Evolutionary conservation across 208 protist species (phyloP).

Genomic region (Trypanosoma caninum): DNA sequence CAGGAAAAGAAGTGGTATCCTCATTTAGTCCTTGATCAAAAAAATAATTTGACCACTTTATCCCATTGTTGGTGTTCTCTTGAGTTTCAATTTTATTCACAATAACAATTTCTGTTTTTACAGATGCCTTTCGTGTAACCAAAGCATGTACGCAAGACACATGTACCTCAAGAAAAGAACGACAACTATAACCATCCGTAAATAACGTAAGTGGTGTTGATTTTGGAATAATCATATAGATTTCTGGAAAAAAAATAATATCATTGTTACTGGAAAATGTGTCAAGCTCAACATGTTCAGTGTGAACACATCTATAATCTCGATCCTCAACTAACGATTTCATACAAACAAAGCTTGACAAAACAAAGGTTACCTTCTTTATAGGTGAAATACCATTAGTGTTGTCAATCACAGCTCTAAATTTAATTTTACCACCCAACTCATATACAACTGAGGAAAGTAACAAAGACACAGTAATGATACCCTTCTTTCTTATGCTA

Average conservation of each 20-base stretch:
- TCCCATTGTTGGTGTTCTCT: no score
- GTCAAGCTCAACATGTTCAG: constrained; percentile 39
- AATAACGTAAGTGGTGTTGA: constrained; percentile 50
- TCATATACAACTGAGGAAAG: constrained; percentile 23
- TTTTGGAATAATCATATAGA: constrained; percentile 33
- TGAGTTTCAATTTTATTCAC: no score
- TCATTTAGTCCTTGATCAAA: no score
- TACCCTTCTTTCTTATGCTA: constrained; percentile 23
- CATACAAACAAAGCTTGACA: constrained; percentile 46
- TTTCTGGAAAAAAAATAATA: constrained; percentile 22
- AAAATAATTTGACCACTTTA: no score
- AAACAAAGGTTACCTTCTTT: constrained; percentile 37
- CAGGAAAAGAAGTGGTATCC: no score
- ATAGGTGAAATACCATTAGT: constrained; percentile 41
- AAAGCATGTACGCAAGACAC: constrained; percentile 4
- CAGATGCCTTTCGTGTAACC: no score
- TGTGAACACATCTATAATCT: constrained; percentile 18
- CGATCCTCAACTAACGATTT: constrained; percentile 32
- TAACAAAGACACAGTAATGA: constrained; percentile 12
- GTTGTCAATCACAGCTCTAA: constrained; percentile 51
- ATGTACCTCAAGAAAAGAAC: constrained; percentile 51
- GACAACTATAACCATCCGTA: constrained; percentile 39
- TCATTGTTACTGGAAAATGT: constrained; percentile 14
- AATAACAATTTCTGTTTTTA: no score
- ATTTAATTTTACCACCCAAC: constrained; percentile 10